These are phyloP conservation scores for Penicillium argentinense DNA, from an alignment of 495 filamentous ascomycete genomes.

Conservation along the genomic window DNA sequence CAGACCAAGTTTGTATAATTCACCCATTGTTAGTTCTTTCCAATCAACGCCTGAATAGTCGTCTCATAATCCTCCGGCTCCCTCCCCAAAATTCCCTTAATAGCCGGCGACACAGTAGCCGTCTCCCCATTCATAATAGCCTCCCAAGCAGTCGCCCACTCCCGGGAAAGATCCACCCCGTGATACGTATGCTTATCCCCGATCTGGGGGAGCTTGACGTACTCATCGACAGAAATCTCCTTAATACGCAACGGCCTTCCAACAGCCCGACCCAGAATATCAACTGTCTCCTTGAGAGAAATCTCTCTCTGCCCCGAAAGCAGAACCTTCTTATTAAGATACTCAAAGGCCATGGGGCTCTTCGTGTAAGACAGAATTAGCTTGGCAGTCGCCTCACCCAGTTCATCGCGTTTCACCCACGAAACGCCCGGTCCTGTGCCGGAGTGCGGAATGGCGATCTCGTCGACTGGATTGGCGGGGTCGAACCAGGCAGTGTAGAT, in stretches of 20 bases:
- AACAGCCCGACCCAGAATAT: slow-evolving; percentile 29
- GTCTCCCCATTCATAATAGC: slow-evolving; percentile 44
- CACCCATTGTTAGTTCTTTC: neutral
- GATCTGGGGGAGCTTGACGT: slow-evolving; percentile 32
- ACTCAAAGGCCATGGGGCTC: slow-evolving; percentile 21
- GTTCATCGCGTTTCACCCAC: slow-evolving; percentile 54
- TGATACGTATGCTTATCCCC: slow-evolving; percentile 30
- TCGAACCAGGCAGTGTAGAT: slow-evolving; percentile 67
- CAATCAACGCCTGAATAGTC: slow-evolving; percentile 21
- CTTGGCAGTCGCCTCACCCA: slow-evolving; percentile 48
- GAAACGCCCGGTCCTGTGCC: slow-evolving; percentile 46
- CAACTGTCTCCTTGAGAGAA: slow-evolving; percentile 40
- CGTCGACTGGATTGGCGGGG: slow-evolving; percentile 22
- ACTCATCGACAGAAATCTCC: slow-evolving; percentile 43
- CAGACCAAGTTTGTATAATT: no score
- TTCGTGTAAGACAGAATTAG: slow-evolving; percentile 32
- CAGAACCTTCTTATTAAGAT: slow-evolving; percentile 35
- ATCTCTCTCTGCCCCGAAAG: slow-evolving; percentile 40
- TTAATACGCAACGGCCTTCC: slow-evolving; percentile 31
- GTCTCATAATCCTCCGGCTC: slow-evolving; percentile 36
- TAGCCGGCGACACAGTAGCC: slow-evolving; percentile 28
- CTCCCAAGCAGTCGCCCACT: slow-evolving; percentile 45
- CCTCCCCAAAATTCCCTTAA: slow-evolving; percentile 39
- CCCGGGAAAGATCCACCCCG: slow-evolving; percentile 23
- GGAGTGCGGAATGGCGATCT: slow-evolving; percentile 52